These are phyloP conservation scores for Solanum acaule DNA, from an alignment of 257 asterid species.

Conservation along the genomic window DNA sequence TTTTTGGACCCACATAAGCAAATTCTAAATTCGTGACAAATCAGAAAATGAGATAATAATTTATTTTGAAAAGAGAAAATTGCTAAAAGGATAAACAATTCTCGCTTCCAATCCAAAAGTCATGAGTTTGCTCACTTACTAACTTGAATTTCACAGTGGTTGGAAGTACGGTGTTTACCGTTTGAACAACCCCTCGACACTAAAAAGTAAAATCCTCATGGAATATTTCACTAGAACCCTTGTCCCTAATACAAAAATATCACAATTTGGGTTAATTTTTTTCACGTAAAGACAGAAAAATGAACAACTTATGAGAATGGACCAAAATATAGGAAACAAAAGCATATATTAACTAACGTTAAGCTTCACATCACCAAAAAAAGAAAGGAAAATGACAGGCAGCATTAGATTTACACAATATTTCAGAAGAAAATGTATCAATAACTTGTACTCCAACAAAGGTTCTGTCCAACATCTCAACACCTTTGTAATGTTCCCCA, in stretches of 20 bases:
- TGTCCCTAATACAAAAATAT: neutral
- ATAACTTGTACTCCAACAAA: conserved; percentile 11
- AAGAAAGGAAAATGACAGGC: conserved; percentile 10
- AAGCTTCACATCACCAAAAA: neutral
- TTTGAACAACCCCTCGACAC: neutral
- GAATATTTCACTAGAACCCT: neutral
- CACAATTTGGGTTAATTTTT: neutral
- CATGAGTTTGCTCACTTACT: no score
- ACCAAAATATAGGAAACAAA: neutral
- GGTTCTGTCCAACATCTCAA: conserved; percentile 11
- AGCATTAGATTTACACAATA: conserved; percentile 11
- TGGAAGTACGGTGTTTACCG: neutral
- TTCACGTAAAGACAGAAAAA: neutral
- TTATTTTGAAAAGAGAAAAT: no score
- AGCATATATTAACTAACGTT: neutral
- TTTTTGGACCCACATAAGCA: neutral
- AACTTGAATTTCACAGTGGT: neutral
- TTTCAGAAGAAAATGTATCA: conserved; percentile 25
- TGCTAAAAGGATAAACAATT: neutral
- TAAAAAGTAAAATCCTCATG: neutral
- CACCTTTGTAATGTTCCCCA: conserved; percentile 19
- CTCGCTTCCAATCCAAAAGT: no score
- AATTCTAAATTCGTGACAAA: neutral
- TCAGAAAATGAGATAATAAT: neutral
- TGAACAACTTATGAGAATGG: neutral